These are phyloP conservation scores for Fraxinus baroniana DNA, from an alignment of 305 asterid genomes.

Conservation along the genomic window DNA sequence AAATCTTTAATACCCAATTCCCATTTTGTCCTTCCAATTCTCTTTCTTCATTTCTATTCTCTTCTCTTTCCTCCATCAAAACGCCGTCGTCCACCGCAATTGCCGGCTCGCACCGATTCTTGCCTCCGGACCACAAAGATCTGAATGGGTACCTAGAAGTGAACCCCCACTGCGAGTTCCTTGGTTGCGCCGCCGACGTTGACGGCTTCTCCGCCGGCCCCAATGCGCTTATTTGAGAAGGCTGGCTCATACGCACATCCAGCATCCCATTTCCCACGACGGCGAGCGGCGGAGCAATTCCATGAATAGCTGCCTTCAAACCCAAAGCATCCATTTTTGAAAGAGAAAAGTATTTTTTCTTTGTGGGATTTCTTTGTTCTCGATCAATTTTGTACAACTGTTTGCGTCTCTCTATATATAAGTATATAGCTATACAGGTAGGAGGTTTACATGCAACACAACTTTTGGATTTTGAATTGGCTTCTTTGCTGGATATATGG, in stretches of 20 bases:
- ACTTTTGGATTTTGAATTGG: conserved; percentile 31
- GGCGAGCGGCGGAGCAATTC: conserved; percentile 49
- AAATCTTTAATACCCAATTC: conserved; percentile 71
- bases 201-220: conserved; percentile 54
- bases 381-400: conserved; percentile 15
- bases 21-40: conserved; percentile 34
- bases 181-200: conserved; percentile 17
- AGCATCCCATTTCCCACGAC: conserved; percentile 42
- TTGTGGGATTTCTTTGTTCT: background rate
- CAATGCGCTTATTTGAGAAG: conserved; percentile 34
- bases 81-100: conserved; percentile 64
- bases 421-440: conserved; percentile 6
- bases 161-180: conserved; percentile 68
- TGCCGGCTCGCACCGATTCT: conserved; percentile 51
- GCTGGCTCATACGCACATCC: conserved; percentile 35
- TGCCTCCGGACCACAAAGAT: conserved; percentile 66
- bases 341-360: background rate
- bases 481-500: background rate
- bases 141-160: conserved; percentile 70
- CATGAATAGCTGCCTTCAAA: conserved; percentile 68
- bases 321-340: conserved; percentile 64
- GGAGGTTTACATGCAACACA: conserved; percentile 31
- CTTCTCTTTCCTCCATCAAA: conserved; percentile 57
- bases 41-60: conserved; percentile 15
- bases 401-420: background rate